Evolutionary conservation across 129 eudicot species (phyloP), one percentile per base, ranked within the genome.

Genomic region (Lactuca saligna): DNA sequence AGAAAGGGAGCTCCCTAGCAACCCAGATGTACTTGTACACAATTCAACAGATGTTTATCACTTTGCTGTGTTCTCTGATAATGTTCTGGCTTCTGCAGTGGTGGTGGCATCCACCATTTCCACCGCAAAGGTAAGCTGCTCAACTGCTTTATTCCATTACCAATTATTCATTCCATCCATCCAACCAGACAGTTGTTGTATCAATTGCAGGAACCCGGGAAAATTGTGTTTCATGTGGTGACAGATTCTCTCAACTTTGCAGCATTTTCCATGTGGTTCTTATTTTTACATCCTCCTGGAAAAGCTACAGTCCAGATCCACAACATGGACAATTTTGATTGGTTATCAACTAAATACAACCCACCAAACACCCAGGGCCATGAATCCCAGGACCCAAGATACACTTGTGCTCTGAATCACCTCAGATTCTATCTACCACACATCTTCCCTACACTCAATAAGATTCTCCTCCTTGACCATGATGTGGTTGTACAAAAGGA

Each of bases 401-500:
- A 80, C 75, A 75, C 80, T 9, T 87, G 94, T 25, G 69, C 83
- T 29, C 74, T 94, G 42, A 90, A 94, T 75, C 94, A 94, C 80
- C 91, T 94, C 5, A 85, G 97, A 5, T 94, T 94, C 71, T 87
- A 89, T 74, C 84, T 94, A 62, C 96, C 97, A 8, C 86, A 90
- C 60, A 72, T 94, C 38, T 94, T 94, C 61, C 96, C 96, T 3
- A 73, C 25, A 38, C 77, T 94, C 77, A 73, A 82, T 44, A 94
- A 90, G 57, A 76, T 94, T 53, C 80, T 94, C 79, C 83, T 94
- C 61, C 97, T 94, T 25, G 99, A 94, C 74, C 99, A 94, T 70
- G 99, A 94, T 39, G 99, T 94, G 80, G 87, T 94, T 66, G 96
- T 94, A n/a, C 95, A 72, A 82, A 87, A 72, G 71, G 99, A 94